Evolutionary conservation across 176 grass and related monocot genomes (phyloP).

Genomic region (Themeda triandra): DNA sequence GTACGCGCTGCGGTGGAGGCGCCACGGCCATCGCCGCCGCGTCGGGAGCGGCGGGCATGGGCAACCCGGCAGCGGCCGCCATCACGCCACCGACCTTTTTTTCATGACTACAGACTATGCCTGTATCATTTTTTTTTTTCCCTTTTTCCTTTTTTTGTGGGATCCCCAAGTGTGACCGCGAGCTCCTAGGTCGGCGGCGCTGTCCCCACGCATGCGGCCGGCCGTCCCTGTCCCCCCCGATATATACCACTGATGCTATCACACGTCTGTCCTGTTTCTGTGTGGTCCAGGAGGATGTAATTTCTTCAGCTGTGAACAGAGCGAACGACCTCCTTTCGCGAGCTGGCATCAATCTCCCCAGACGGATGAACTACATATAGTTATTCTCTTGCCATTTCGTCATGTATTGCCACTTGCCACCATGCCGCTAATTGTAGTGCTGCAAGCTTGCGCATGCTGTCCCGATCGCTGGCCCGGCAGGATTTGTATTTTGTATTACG

Average conservation of each 20-base stretch:
- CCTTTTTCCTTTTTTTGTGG: neutral
- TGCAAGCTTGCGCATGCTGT: neutral
- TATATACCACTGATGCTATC: neutral
- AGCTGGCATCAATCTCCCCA: conserved; percentile 38
- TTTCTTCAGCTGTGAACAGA: conserved; percentile 31
- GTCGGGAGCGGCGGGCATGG: too few relatives aligned
- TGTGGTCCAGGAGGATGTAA: conserved; percentile 31
- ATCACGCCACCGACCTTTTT: too few relatives aligned
- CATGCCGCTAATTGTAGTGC: neutral
- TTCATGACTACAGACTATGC: neutral
- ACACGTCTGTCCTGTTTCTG: neutral
- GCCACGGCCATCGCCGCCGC: too few relatives aligned
- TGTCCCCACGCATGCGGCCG: too few relatives aligned
- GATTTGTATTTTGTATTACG: neutral
- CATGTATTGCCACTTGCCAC: neutral
- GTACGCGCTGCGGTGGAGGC: too few relatives aligned
- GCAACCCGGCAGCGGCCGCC: too few relatives aligned
- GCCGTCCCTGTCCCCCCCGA: too few relatives aligned
- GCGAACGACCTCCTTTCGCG: conserved; percentile 18
- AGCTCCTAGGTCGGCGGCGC: too few relatives aligned
- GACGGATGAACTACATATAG: conserved; percentile 41
- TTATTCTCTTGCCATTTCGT: neutral
- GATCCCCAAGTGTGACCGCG: too few relatives aligned
- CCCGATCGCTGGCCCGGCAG: neutral
- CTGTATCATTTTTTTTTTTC: neutral